Base-by-base conservation (phyloP, 23 red algal genomes). In the Chondrus crispus region DNA sequence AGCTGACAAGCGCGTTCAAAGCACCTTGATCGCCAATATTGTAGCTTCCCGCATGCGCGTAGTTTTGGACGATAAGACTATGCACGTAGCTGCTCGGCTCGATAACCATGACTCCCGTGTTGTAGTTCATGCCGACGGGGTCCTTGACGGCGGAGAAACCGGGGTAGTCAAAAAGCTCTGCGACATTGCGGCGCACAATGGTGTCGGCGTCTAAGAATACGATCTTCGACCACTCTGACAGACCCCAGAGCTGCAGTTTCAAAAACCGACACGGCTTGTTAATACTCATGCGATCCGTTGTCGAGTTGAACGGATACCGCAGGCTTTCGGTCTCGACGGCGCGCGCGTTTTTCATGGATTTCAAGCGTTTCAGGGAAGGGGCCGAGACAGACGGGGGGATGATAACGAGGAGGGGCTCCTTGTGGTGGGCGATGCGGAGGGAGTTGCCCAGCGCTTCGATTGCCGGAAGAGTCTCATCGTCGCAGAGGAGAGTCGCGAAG, bases 251-350 rank as follows among this genome's bases (percentile, higher is more conserved):
- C 51, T 96, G 94, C 24, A 96, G 80, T 41, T 96, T 96, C 7
- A 90, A 74, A 39, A 92, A 96, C 5, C 94, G 94, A 64, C 94
- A 96, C 33, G 94, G 94, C 62, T 96, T 96, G 80, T 96, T 82
- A 32, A 92, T 90, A 46, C 77, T 80, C 76, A 96, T 87, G 47
- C 94, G 94, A 62, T 62, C 88, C 22, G 85, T 82, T 54, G 84
- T 96, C 13, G 90, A 66, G 73, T 82, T 85, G 60, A 96, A 96
- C 3, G 94, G 94, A 54, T 96, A 96, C 26, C 82, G 55, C 20
- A 96, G 80, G 38, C 88, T 80, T 22, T 46, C 54, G 3, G 83
- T 62, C 48, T 91, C 84, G 71, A 88, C 74, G 5, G 81, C 84
- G 22, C 87, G 81, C 26, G 81, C 88, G 38, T 87, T 87, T 6